Evolutionary conservation across 306 rosid genomes (phyloP).

Genomic region (Astragalus glycyphyllos): DNA sequence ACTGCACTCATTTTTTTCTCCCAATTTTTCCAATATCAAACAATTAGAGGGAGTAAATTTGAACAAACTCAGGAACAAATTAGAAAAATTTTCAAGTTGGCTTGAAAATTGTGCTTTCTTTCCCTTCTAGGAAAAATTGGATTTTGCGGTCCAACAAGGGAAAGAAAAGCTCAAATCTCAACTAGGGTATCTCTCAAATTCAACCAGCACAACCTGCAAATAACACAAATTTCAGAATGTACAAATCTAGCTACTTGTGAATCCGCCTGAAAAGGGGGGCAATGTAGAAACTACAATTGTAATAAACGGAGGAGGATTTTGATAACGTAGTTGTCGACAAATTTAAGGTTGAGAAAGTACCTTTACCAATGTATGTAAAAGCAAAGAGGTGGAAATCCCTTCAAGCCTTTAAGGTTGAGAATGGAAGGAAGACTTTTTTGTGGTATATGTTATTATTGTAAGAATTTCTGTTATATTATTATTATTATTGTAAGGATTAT

Average conservation of each 20-base stretch:
- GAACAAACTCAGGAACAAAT: background rate
- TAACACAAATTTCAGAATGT: conserved; percentile 23
- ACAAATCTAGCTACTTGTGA: background rate
- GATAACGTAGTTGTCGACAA: background rate
- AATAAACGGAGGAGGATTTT: background rate
- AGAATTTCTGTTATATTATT: conserved; percentile 9
- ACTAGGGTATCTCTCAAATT: conserved; percentile 45
- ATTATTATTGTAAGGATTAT: background rate
- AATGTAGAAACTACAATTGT: conserved; percentile 1
- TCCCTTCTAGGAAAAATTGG: conserved; percentile 55
- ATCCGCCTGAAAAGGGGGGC: background rate
- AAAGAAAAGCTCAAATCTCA: conserved; percentile 58
- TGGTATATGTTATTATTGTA: conserved; percentile 11
- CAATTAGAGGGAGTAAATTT: background rate
- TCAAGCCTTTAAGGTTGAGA: no score
- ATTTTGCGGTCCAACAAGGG: conserved; percentile 55
- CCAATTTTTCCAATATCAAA: conserved; percentile 2
- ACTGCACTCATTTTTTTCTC: conserved; percentile 56
- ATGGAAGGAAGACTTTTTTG: background rate
- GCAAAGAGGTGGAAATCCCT: conserved; percentile 41
- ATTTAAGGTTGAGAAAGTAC: conserved; percentile 30
- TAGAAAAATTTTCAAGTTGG: conserved; percentile 15
- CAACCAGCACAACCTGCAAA: conserved; percentile 52
- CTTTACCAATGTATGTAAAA: conserved; percentile 48
- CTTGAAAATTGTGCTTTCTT: conserved; percentile 51